These are phyloP conservation scores for Ramalina intermedia DNA, from an alignment of 495 filamentous ascomycete species.

Conservation along the genomic window DNA sequence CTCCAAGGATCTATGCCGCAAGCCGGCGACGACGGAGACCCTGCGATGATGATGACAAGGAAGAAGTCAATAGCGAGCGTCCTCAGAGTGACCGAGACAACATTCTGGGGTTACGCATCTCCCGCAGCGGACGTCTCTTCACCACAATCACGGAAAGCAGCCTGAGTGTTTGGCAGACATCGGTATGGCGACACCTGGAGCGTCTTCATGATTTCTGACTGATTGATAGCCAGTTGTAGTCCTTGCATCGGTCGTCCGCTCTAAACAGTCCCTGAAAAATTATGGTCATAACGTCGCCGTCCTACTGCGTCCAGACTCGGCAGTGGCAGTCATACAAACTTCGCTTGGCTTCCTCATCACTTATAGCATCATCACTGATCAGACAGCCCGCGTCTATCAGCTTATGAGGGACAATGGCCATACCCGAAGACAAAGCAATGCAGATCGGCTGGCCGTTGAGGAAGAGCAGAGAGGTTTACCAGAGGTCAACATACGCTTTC, in stretches of 20 bases:
- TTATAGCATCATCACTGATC: conserved; percentile 80
- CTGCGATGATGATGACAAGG: conserved; percentile 27
- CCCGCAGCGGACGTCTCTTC: conserved; percentile 75
- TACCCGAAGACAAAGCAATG: conserved; percentile 55
- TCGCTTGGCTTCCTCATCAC: conserved; percentile 79
- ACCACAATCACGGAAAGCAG: conserved; percentile 71
- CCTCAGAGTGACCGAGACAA: conserved; percentile 17
- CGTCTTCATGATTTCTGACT: conserved; percentile 20
- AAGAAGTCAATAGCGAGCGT: conserved; percentile 11
- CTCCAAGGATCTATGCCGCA: conserved; percentile 76
- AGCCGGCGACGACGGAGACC: conserved; percentile 35
- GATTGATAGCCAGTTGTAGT: conserved; percentile 66
- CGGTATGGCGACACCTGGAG: conserved; percentile 39
- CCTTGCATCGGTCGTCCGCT: conserved; percentile 71
- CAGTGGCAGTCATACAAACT: conserved; percentile 87
- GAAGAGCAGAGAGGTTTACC: conserved; percentile 64
- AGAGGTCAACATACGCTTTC: conserved; percentile 79
- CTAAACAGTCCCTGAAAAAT: conserved; percentile 55
- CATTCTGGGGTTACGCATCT: conserved; percentile 62
- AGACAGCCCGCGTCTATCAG: conserved; percentile 68
- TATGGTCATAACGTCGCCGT: conserved; percentile 80
- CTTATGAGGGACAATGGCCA: conserved; percentile 58
- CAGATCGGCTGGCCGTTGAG: conserved; percentile 37
- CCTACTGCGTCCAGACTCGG: conserved; percentile 78
- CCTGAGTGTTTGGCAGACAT: conserved; percentile 88